A percentile compares a stretch with the other conserved stretches of the same genome.
phyloP scores from a whole-genome alignment of 2,329 filamentous ascomycete species.

The Ceratocystis papillata region DNA sequence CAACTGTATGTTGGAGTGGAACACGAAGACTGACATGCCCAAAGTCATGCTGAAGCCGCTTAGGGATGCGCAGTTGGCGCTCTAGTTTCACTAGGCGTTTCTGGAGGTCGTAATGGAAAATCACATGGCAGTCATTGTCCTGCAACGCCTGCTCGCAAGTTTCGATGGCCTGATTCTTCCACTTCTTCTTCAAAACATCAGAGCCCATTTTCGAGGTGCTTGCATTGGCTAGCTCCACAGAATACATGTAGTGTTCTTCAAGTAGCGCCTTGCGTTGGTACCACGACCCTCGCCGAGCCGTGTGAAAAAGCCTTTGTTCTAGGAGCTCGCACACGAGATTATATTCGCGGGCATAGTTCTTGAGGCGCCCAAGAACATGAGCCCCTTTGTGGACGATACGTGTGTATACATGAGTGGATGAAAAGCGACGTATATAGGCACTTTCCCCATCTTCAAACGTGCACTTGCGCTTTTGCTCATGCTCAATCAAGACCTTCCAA shows the following conservation, averaged over 20 bases:
- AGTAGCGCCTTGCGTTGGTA: constrained; percentile 90
- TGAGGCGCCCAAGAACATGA: constrained; percentile 67
- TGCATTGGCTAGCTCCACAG: constrained; percentile 33
- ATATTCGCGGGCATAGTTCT: constrained; percentile 69
- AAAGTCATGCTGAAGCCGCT: constrained; percentile 85
- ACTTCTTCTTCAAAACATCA: constrained; percentile 54
- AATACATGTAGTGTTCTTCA: constrained; percentile 89
- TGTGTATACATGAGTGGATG: constrained; percentile 85
- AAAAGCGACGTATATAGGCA: constrained; percentile 79
- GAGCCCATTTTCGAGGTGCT: constrained; percentile 38
- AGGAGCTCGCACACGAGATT: constrained; percentile 63
- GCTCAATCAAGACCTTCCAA: constrained; percentile 70
- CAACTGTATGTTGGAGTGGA: constrained; percentile 61
- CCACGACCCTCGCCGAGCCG: constrained; percentile 76
- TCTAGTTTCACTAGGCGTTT: constrained; percentile 90
- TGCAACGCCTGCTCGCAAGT: constrained; percentile 84
- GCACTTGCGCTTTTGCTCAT: constrained; percentile 64
- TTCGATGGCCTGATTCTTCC: constrained; percentile 61
- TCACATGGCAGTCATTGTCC: constrained; percentile 79
- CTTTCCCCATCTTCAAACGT: constrained; percentile 76
- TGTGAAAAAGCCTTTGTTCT: constrained; percentile 70
- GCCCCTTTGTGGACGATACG: constrained; percentile 83
- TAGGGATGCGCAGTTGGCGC: constrained; percentile 67
- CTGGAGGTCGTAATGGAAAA: constrained; percentile 88
- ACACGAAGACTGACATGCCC: constrained; percentile 68